Conservation (phyloP, 352 stramenopile species). For the Peronospora farinosa region DNA sequence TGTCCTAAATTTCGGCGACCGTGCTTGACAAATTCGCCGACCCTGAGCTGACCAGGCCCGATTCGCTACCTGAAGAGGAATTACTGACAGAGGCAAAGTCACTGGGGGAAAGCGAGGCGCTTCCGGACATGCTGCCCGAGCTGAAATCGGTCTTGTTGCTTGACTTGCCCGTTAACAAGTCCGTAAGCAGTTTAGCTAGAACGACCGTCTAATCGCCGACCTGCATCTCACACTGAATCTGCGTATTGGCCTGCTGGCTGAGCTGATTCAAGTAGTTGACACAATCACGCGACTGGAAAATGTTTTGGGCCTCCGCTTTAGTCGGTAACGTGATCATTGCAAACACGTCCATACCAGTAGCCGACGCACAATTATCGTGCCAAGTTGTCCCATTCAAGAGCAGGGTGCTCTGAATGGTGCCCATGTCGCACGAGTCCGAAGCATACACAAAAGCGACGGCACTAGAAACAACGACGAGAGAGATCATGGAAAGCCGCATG, state of each 20-base stretch:
- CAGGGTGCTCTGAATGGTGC: slow-evolving; percentile 40
- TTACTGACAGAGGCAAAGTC: slow-evolving; percentile 12
- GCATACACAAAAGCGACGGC: slow-evolving; percentile 16
- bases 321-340: slow-evolving; percentile 34
- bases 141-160: slow-evolving; percentile 46
- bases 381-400: slow-evolving; percentile 45
- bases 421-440: slow-evolving; percentile 37
- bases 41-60: slow-evolving; percentile 5
- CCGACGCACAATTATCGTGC: slow-evolving; percentile 24
- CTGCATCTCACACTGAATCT: slow-evolving; percentile 44
- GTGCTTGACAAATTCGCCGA: slow-evolving; percentile 3
- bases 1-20: slow-evolving; percentile 7
- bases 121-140: slow-evolving; percentile 26
- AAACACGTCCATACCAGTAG: slow-evolving; percentile 53
- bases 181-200: slow-evolving; percentile 39
- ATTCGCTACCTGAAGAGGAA: slow-evolving; percentile 6
- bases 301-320: slow-evolving; percentile 32
- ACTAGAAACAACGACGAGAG: slow-evolving; percentile 14
- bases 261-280: slow-evolving; percentile 69
- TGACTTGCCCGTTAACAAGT: slow-evolving; percentile 48
- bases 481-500: slow-evolving; percentile 28
- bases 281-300: slow-evolving; percentile 47
- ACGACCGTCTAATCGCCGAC: slow-evolving; percentile 34
- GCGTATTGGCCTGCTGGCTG: slow-evolving; percentile 46
- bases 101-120: too few relatives aligned